A percentile compares a stretch with the other conserved stretches of the same genome.
These are phyloP conservation scores for Botryosphaeria dothidea DNA, from an alignment of 2,329 filamentous ascomycete species.

Conservation along the genomic window DNA sequence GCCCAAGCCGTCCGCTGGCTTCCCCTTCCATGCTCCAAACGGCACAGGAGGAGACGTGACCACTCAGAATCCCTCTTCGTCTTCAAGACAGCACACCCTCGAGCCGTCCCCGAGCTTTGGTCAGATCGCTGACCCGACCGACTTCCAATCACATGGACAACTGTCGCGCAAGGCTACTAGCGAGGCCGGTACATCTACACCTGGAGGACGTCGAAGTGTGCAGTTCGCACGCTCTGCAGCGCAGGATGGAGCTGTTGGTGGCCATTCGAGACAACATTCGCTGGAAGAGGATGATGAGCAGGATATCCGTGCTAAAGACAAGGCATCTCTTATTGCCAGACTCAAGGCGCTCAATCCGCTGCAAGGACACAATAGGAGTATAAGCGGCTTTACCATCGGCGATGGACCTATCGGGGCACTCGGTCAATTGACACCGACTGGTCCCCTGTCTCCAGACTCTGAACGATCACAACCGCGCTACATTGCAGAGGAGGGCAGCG, in stretches of 20 bases:
- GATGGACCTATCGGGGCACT: slow-evolving; percentile 37
- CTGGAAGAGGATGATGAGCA: slow-evolving; percentile 57
- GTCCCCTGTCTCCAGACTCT: slow-evolving; percentile 48
- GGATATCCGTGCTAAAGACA: slow-evolving; percentile 50
- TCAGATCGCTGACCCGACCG: slow-evolving; percentile 14
- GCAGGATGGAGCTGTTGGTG: slow-evolving; percentile 43
- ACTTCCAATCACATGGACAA: slow-evolving; percentile 11
- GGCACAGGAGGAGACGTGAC: slow-evolving; percentile 3
- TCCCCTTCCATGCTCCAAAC: slow-evolving; percentile 13
- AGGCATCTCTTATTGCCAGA: slow-evolving; percentile 73
- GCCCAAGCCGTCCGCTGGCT: background rate
- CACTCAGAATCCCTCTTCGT: background rate
- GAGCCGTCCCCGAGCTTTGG: slow-evolving; percentile 18
- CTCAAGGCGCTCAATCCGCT: slow-evolving; percentile 68
- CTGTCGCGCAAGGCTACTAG: slow-evolving; percentile 16
- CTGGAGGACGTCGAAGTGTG: slow-evolving; percentile 64
- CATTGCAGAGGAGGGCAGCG: slow-evolving; percentile 63
- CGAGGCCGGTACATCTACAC: slow-evolving; percentile 34
- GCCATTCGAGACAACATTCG: slow-evolving; percentile 64
- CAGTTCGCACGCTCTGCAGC: slow-evolving; percentile 64
- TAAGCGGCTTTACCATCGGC: slow-evolving; percentile 48
- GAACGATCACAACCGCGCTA: slow-evolving; percentile 49
- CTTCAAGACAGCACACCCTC: background rate
- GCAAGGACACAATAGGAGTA: slow-evolving; percentile 50
- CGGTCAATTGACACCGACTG: slow-evolving; percentile 41